Evolutionary conservation across 257 asterid genomes (phyloP).

Genomic region (Fraxinus quadrangulata): DNA sequence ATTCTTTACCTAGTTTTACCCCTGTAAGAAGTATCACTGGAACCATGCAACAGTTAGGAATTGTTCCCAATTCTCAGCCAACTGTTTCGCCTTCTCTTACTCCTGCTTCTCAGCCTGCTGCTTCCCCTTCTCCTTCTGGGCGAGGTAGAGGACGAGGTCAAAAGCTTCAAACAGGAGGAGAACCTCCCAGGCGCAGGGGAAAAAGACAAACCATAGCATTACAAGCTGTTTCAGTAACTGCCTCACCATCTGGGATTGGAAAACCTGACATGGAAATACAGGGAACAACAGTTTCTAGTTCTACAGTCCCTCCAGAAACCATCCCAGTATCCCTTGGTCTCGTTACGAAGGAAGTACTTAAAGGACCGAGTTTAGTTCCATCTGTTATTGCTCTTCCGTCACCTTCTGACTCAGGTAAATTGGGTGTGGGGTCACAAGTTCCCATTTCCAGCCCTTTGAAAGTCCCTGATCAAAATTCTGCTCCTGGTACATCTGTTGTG

Average conservation of each 20-base stretch:
- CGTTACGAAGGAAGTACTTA: slow-evolving; percentile 29
- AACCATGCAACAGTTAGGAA: slow-evolving; percentile 42
- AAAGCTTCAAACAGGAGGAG: slow-evolving; percentile 60
- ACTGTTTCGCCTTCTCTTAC: slow-evolving; percentile 37
- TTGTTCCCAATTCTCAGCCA: slow-evolving; percentile 43
- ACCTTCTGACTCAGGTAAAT: slow-evolving; percentile 38
- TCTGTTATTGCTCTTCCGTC: slow-evolving; percentile 35
- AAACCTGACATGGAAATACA: slow-evolving; percentile 33
- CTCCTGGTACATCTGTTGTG: slow-evolving; percentile 35
- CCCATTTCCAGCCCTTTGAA: slow-evolving; percentile 27
- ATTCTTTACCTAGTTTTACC: slow-evolving; percentile 36
- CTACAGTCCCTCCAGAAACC: slow-evolving; percentile 27
- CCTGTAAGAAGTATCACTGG: slow-evolving; percentile 38
- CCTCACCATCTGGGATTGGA: slow-evolving; percentile 32
- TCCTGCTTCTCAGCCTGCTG: slow-evolving; percentile 50
- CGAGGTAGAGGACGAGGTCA: slow-evolving; percentile 84
- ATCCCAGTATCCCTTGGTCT: slow-evolving; percentile 41
- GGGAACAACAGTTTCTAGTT: slow-evolving; percentile 38
- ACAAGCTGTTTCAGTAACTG: slow-evolving; percentile 41
- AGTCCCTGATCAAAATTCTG: slow-evolving; percentile 29
- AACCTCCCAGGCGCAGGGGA: slow-evolving; percentile 73
- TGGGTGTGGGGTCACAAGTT: slow-evolving; percentile 34
- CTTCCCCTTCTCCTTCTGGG: slow-evolving; percentile 51
- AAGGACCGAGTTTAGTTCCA: slow-evolving; percentile 34
- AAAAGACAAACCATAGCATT: slow-evolving; percentile 47